Base-by-base conservation (phyloP, 2,329 filamentous ascomycete species). In the Cercospora zeae-maydis region DNA sequence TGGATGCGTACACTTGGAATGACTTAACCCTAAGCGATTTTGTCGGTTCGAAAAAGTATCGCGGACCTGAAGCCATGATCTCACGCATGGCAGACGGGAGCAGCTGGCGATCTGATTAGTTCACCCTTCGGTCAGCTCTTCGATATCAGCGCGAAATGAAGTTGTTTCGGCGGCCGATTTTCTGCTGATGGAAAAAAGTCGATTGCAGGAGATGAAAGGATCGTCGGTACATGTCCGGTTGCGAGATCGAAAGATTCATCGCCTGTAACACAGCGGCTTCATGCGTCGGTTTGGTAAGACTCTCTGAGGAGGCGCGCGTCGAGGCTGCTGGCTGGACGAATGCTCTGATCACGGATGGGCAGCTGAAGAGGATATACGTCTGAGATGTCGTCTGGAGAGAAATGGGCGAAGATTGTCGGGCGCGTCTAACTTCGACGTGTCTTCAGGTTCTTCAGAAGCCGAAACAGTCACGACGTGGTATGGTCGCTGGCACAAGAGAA, bases 1-100 rank as follows among this genome's bases (percentile, higher is more conserved):
- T n/a, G 72, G 72, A 75, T 76, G 74, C 73, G 9, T 70, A 80
- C 60, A 63, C 66, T 61, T 62, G 54, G 64, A 68, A 91, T 90
- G 93, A 93, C 90, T 93, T 96, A 96, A 96, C 93, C 93, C 93
- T 96, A 96, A 90, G 84, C 81, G 81, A 78, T 73, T 66, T 80
- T 77, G 81, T 86, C 89, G 90, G 91, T 87, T 86, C 74, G 76
- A 71, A 65, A 73, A 68, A 72, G 86, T 72, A 60, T 75, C 67
- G 65, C 68, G 72, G 66, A 59, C 45, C 57, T 45, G 47, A 27
- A 53, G 14, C 33, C 57, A 24, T 52, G 57, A 31, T 16, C 39
- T 19, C 37, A 24, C n/a, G 30, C 21, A 52, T 39, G 57, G 57
- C 51, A 13, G 57, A 53, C 33, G 57, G 57, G 80, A 84, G 88